Conservation (phyloP, 345 rosid species). For the Salix koriyanagi region DNA sequence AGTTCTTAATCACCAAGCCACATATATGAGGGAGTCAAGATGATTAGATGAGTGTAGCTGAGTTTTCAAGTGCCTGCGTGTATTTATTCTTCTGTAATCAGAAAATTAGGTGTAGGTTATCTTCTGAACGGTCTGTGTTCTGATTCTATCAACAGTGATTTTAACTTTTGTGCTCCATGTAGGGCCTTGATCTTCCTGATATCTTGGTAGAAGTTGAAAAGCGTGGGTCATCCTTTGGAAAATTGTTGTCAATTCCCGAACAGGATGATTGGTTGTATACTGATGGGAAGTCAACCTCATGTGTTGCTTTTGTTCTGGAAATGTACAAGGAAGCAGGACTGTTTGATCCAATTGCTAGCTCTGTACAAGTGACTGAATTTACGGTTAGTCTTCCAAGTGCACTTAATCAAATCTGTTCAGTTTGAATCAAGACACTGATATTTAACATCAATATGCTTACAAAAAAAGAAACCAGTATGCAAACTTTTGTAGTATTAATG, state of each 20-base stretch:
- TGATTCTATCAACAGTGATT: neutral
- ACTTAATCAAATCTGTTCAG: neutral
- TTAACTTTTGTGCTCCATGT: slow-evolving; percentile 16
- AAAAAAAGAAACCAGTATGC: neutral
- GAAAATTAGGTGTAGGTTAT: neutral
- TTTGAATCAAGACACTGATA: neutral
- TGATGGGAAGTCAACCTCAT: slow-evolving; percentile 93
- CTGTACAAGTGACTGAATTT: slow-evolving; percentile 90
- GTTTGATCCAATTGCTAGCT: slow-evolving; percentile 57
- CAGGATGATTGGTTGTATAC: slow-evolving; percentile 86
- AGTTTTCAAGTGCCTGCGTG: neutral
- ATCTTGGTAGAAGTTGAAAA: slow-evolving; percentile 77
- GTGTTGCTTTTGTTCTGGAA: slow-evolving; percentile 87
- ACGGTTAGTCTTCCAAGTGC: slow-evolving; percentile 49
- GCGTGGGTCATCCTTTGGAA: slow-evolving; percentile 82
- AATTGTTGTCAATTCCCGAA: slow-evolving; percentile 90
- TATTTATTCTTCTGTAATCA: neutral
- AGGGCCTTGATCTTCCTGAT: slow-evolving; percentile 82
- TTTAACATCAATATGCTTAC: neutral
- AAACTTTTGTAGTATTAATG: neutral
- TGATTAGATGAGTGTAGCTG: neutral
- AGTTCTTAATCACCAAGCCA: neutral
- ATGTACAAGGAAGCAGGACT: slow-evolving; percentile 96
- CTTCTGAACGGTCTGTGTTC: neutral
- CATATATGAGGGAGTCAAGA: neutral